Percentiles rank a stretch among this genome's conserved stretches.
Conservation (phyloP, 768 basidiomycete species). For the Leccinum rimulosum region DNA sequence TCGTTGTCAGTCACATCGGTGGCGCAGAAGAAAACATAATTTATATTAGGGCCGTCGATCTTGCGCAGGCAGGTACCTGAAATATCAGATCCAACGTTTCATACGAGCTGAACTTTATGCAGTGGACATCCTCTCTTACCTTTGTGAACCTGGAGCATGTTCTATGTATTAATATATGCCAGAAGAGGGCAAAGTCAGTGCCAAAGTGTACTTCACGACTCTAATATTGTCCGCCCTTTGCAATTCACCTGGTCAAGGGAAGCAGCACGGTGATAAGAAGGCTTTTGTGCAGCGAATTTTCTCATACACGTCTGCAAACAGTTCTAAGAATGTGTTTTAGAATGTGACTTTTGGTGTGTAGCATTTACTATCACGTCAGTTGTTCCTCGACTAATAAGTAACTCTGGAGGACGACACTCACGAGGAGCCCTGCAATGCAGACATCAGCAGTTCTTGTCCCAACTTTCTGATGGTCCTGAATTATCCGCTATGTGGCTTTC, state of each 20-base stretch:
- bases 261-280: neutral
- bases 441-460: neutral
- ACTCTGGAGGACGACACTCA: neutral
- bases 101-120: neutral
- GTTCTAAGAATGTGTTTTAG: neutral
- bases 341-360: neutral
- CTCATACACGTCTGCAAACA: neutral
- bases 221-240: neutral
- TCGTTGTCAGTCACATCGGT: neutral
- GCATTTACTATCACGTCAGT: neutral
- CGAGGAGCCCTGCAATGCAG: neutral
- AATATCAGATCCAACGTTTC: neutral
- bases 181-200: neutral
- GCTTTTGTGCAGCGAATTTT: neutral
- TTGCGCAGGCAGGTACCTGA: neutral
- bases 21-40: neutral
- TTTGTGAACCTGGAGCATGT: neutral
- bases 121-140: neutral
- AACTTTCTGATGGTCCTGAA: neutral
- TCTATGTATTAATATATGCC: neutral
- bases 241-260: neutral
- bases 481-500: neutral
- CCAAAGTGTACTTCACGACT: neutral
- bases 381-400: neutral
- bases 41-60: neutral